Conservation (phyloP, 805 yeast species). For the Sungouiozyma intestinalis region DNA sequence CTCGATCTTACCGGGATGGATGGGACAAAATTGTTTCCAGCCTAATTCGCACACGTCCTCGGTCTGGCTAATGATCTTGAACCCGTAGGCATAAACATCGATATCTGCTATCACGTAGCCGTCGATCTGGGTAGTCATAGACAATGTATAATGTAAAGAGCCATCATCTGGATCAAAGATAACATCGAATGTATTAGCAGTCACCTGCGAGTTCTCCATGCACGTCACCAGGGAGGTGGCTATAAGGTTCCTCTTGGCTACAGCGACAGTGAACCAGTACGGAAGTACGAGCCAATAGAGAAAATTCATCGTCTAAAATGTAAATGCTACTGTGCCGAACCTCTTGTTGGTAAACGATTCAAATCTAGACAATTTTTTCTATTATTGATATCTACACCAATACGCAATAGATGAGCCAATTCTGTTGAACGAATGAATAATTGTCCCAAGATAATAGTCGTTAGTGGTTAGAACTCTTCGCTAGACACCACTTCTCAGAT, state of each 20-base stretch:
- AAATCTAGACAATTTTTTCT: no score
- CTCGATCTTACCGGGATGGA: constrained; percentile 72
- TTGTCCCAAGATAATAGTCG: no score
- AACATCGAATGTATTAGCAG: constrained; percentile 69
- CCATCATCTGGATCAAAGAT: constrained; percentile 62
- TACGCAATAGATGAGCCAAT: no score
- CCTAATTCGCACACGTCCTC: constrained; percentile 53
- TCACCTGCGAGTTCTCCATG: constrained; percentile 62
- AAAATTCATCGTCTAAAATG: not conserved
- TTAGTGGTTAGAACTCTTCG: not conserved
- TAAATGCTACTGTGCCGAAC: no score
- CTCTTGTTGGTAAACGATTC: no score
- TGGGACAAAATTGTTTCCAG: constrained; percentile 87
- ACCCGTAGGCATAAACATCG: constrained; percentile 84
- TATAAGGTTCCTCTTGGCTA: constrained; percentile 30
- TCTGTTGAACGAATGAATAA: no score
- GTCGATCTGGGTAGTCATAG: constrained; percentile 56
- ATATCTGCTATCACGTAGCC: constrained; percentile 61
- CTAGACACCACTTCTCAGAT: no score
- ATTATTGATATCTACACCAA: no score
- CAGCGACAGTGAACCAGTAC: not conserved
- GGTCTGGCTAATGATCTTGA: constrained; percentile 46
- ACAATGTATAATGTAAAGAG: constrained; percentile 58
- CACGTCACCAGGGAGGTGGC: constrained; percentile 84
- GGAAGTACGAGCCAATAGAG: not conserved